Conservation (phyloP, 2,329 filamentous ascomycete species). For the Penicillium corylophilum region DNA sequence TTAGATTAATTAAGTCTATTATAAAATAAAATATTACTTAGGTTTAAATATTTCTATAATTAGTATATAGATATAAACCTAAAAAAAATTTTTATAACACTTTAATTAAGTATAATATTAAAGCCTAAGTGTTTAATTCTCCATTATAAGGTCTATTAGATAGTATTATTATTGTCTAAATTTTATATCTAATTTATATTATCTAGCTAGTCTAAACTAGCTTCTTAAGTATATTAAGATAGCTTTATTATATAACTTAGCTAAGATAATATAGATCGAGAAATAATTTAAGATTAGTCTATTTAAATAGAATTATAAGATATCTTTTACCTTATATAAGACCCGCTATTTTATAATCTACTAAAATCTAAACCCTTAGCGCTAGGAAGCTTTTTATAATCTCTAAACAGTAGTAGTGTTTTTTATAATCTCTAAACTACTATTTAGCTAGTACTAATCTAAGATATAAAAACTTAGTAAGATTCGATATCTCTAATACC, state of each 20-base stretch:
- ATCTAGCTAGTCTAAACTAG: constrained; percentile 10
- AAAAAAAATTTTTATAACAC: background rate
- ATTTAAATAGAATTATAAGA: background rate
- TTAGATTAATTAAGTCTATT: constrained; percentile 1
- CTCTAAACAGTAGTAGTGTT: too few relatives aligned
- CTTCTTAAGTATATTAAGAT: constrained; percentile 8
- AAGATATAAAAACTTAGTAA: constrained; percentile 11
- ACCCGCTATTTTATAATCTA: constrained; percentile 5
- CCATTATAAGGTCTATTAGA: background rate
- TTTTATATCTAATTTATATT: constrained; percentile 7
- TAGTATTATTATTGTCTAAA: background rate
- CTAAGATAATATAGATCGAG: background rate
- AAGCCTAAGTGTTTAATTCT: background rate
- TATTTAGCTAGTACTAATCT: too few relatives aligned
- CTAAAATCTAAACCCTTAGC: constrained; percentile 6
- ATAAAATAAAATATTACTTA: constrained; percentile 5
- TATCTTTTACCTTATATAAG: constrained; percentile 9
- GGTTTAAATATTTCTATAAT: constrained; percentile 1
- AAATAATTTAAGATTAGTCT: background rate
- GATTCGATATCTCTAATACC: constrained; percentile 15
- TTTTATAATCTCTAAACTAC: constrained; percentile 6
- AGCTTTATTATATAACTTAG: constrained; percentile 1
- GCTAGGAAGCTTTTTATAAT: constrained; percentile 2
- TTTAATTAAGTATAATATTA: constrained; percentile 3
- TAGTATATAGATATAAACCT: background rate